Conservation (phyloP, 2,329 filamentous ascomycete genomes). For the Aspergillus sp. region DNA sequence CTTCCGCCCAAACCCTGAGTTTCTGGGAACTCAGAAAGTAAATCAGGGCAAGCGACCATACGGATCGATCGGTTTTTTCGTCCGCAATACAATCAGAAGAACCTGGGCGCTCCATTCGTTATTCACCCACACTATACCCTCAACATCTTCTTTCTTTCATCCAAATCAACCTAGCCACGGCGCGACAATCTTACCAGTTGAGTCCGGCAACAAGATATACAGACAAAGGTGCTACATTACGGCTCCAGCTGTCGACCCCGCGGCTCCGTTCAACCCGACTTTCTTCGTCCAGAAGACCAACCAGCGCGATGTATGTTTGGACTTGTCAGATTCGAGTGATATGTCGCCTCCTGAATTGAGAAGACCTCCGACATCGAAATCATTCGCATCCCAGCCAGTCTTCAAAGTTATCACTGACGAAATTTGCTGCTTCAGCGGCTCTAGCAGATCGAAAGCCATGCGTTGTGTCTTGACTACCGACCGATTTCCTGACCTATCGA, state of each 20-base stretch:
- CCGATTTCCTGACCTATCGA: conserved; percentile 18
- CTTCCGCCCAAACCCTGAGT: neutral
- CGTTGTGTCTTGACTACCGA: conserved; percentile 20
- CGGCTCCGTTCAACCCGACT: neutral
- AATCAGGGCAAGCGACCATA: neutral
- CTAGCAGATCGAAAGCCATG: conserved; percentile 22
- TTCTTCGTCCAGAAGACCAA: neutral
- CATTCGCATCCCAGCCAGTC: neutral
- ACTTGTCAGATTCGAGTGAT: neutral
- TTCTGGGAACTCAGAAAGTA: neutral
- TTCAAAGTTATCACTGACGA: conserved; percentile 1
- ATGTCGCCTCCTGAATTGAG: neutral
- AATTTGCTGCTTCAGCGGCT: neutral
- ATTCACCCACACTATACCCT: no score
- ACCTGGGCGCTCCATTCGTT: neutral
- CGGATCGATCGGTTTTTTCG: neutral
- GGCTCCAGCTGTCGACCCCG: neutral
- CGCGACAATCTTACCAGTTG: neutral
- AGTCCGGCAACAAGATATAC: no score
- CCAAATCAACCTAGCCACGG: neutral
- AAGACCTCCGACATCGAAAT: neutral
- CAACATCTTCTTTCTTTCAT: neutral
- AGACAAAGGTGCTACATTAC: no score
- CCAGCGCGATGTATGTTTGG: neutral
- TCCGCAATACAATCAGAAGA: neutral